phyloP scores from a whole-genome alignment of 345 rosid species.

The Punica granatum region DNA sequence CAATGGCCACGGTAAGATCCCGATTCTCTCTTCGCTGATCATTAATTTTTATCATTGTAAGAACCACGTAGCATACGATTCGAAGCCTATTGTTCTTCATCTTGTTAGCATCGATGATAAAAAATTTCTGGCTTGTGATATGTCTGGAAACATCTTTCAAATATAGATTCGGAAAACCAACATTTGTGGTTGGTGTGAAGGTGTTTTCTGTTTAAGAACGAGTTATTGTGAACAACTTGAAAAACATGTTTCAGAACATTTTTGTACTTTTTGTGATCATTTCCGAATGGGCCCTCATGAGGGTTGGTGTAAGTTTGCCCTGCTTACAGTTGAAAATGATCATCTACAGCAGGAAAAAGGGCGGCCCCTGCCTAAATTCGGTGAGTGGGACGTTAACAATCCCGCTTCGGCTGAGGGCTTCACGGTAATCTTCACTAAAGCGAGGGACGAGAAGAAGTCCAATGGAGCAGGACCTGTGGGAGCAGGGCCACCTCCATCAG shows the following conservation, averaged over 20 bases:
- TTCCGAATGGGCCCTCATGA: not conserved
- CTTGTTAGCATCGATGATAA: not conserved
- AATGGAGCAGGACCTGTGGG: conserved; percentile 25
- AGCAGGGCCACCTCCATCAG: not conserved
- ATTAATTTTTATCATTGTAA: not conserved
- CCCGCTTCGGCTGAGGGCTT: conserved; percentile 74
- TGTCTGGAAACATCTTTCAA: not conserved
- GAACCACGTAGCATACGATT: not conserved
- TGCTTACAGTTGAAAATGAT: not conserved
- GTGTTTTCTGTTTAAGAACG: too few relatives aligned
- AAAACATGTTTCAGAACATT: not conserved
- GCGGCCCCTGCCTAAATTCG: conserved; percentile 61
- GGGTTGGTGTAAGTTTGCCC: not conserved
- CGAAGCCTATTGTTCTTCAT: too few relatives aligned
- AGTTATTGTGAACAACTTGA: too few relatives aligned
- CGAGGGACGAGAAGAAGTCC: conserved; percentile 56
- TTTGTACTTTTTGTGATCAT: not conserved
- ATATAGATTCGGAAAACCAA: not conserved
- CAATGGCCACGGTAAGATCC: conserved; percentile 23
- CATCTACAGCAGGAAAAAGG: conserved; percentile 36
- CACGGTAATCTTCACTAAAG: conserved; percentile 63
- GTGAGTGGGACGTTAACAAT: conserved; percentile 74
- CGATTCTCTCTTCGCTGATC: not conserved
- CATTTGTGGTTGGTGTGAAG: too few relatives aligned
- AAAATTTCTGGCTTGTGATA: not conserved